These are phyloP conservation scores for Marasmius sp. DNA, from an alignment of 1,284 basidiomycete species.

Conservation along the genomic window DNA sequence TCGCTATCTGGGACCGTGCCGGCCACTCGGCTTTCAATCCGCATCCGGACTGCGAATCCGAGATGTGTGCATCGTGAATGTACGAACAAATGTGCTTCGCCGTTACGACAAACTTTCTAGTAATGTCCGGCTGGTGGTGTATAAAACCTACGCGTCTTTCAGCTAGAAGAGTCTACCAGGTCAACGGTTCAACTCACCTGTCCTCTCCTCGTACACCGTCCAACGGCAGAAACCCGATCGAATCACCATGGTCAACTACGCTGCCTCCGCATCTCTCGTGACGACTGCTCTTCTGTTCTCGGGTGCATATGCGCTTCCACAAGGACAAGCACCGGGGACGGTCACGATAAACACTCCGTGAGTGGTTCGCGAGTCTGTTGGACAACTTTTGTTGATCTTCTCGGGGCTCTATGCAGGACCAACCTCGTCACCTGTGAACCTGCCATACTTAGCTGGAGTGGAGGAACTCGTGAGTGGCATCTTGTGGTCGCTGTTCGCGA, in stretches of 20 bases:
- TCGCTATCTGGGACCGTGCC: not conserved
- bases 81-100: not conserved
- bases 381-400: not conserved
- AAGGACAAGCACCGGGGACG: not conserved
- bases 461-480: not conserved
- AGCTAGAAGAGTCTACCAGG: not conserved
- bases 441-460: not conserved
- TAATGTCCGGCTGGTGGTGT: not conserved
- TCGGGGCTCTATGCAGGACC: not conserved
- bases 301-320: not conserved
- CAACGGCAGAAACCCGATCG: not conserved
- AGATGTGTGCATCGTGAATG: not conserved
- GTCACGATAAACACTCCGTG: not conserved
- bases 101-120: not conserved
- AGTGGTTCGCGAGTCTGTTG: not conserved
- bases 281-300: not conserved
- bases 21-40: not conserved
- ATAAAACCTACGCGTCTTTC: not conserved
- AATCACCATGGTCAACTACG: not conserved
- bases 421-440: slow-evolving; percentile 1
- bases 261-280: not conserved
- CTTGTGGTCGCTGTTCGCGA: not conserved
- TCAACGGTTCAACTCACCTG: not conserved
- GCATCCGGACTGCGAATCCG: not conserved
- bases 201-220: not conserved